These are phyloP conservation scores for Umbellularia californica DNA, from an alignment of 164 flowering plant genomes.

Conservation along the genomic window DNA sequence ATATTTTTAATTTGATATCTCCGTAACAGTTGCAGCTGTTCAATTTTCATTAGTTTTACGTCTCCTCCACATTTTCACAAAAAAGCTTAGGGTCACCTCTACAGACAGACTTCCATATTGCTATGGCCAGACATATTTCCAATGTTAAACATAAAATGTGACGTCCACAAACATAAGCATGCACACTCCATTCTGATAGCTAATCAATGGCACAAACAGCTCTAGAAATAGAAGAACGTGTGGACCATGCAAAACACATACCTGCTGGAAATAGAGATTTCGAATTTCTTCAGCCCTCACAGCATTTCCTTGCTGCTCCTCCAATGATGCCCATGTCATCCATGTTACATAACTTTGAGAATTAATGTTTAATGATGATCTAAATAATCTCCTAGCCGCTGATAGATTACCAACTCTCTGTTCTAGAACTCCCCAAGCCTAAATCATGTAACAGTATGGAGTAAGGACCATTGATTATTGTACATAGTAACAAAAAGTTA, in stretches of 20 bases:
- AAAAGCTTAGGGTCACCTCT: neutral
- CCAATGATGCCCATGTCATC: slow-evolving; percentile 96
- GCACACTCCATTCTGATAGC: neutral
- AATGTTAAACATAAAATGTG: neutral
- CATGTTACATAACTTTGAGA: slow-evolving; percentile 93
- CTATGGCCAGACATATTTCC: neutral
- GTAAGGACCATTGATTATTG: no score
- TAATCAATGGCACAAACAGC: neutral
- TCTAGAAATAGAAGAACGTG: neutral
- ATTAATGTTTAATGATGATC: slow-evolving; percentile 79
- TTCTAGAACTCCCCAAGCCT: slow-evolving; percentile 99
- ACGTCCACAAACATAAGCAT: no score
- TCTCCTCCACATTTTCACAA: neutral
- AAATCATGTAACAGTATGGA: slow-evolving; percentile 5
- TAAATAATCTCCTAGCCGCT: slow-evolving; percentile 81
- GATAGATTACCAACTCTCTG: slow-evolving; percentile 78
- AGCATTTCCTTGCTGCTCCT: slow-evolving; percentile 86
- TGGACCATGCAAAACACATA: slow-evolving; percentile 5
- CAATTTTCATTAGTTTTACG: neutral
- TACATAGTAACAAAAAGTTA: no score
- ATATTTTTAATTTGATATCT: no score
- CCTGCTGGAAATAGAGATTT: slow-evolving; percentile 90
- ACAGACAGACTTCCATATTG: neutral
- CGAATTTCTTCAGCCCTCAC: slow-evolving; percentile 93
- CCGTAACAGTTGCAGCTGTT: no score